A percentile compares a stretch with the other conserved stretches of the same genome.
phyloP scores from a whole-genome alignment of 1,284 basidiomycete genomes.

The Tremellales sp. region DNA sequence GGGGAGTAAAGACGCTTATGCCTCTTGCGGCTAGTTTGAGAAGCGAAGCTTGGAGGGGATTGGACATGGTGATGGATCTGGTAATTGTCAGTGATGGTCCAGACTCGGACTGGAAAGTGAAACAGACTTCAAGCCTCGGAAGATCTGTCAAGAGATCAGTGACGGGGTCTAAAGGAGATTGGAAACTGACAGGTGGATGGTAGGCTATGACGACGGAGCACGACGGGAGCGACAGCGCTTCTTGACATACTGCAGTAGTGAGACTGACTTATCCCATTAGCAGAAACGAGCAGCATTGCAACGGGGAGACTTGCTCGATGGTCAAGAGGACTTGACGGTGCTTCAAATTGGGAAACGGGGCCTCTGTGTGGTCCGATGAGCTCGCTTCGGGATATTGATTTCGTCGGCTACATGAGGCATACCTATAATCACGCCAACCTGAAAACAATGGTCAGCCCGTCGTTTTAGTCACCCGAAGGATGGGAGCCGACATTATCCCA shows the following conservation, averaged over 20 bases:
- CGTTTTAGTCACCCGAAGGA: neutral
- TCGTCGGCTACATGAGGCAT: constrained; percentile 2
- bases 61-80: constrained; percentile 65
- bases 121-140: constrained; percentile 64
- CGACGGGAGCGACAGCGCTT: constrained; percentile 62
- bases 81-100: neutral
- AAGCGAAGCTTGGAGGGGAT: constrained; percentile 74
- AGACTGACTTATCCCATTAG: constrained; percentile 54
- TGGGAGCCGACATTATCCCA: constrained; percentile 78
- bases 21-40: constrained; percentile 74
- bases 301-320: constrained; percentile 63
- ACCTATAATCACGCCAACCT: constrained; percentile 84
- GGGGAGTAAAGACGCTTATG: constrained; percentile 81
- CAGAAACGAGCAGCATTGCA: neutral
- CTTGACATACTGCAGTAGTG: constrained; percentile 69
- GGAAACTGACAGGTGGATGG: constrained; percentile 61
- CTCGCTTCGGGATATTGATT: neutral
- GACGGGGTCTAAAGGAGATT: neutral
- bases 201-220: constrained; percentile 72
- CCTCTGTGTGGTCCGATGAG: constrained; percentile 55
- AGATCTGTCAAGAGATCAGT: constrained; percentile 54
- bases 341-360: constrained; percentile 59
- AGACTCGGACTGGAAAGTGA: neutral
- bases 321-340: constrained; percentile 71
- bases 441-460: constrained; percentile 17